Conservation (phyloP, 352 stramenopile genomes). For the Globisporangium rhizosaccharum region DNA sequence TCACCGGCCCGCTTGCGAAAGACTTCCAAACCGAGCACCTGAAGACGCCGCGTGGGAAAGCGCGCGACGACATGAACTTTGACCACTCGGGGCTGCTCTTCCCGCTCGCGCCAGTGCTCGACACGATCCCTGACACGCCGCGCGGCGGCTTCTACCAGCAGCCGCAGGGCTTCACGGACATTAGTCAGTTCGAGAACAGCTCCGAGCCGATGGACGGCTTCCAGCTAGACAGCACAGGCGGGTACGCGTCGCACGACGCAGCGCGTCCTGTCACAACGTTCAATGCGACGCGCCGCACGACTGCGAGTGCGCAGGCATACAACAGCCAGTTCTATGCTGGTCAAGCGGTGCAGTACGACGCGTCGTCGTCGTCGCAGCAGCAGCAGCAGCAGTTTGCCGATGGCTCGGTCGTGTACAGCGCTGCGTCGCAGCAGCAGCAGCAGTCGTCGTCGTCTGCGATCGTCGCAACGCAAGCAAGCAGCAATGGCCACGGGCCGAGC, state of each 20-base stretch:
- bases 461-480: constrained; percentile 5
- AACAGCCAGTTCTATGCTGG: constrained; percentile 12
- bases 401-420: constrained; percentile 6
- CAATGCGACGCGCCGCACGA: constrained; percentile 2
- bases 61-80: constrained; percentile 23
- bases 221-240: constrained; percentile 9
- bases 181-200: constrained; percentile 19
- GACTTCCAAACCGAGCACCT: constrained; percentile 25
- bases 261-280: too few species aligned
- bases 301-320: constrained; percentile 3
- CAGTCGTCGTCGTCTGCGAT: constrained; percentile 8
- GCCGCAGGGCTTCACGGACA: constrained; percentile 19
- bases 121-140: constrained; percentile 18
- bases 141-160: constrained; percentile 14
- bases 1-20: constrained; percentile 31
- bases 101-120: constrained; percentile 26
- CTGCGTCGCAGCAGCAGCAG: not conserved
- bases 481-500: constrained; percentile 11
- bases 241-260: not conserved
- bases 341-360: constrained; percentile 4
- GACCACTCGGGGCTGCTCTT: constrained; percentile 28
- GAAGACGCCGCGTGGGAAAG: constrained; percentile 24
- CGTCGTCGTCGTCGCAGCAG: not conserved
- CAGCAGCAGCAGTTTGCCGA: constrained; percentile 11
- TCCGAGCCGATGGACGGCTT: constrained; percentile 14